Evolutionary conservation across 805 yeast genomes (phyloP).

Genomic region (Debaryomyces hansenii): DNA sequence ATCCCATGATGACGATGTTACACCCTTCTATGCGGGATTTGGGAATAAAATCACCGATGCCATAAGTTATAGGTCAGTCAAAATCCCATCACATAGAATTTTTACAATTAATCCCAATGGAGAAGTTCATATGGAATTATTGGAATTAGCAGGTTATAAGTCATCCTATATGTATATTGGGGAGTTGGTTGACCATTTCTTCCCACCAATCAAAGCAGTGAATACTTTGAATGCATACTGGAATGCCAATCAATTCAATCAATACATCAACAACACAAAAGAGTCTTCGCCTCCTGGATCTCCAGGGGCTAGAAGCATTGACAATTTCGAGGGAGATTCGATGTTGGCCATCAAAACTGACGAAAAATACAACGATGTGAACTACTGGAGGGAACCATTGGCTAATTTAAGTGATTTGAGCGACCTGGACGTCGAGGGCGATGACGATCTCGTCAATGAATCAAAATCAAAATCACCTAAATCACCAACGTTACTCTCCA

Average conservation of each 20-base stretch:
- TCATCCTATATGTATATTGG: constrained; percentile 86
- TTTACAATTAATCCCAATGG: constrained; percentile 96
- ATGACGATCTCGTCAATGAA: constrained; percentile 19
- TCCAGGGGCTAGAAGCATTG: constrained; percentile 21
- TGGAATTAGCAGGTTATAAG: constrained; percentile 90
- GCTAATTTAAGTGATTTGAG: constrained; percentile 55
- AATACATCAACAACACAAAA: constrained; percentile 22
- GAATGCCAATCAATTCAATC: constrained; percentile 36
- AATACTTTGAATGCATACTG: constrained; percentile 30
- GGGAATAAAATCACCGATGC: constrained; percentile 98
- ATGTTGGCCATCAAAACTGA: constrained; percentile 41
- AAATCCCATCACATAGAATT: constrained; percentile 89
- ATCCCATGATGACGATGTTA: constrained; percentile 44
- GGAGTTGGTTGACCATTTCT: constrained; percentile 94
- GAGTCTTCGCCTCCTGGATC: constrained; percentile 15
- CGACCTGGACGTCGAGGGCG: constrained; percentile 40
- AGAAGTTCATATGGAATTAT: constrained; percentile 94
- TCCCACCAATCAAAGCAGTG: constrained; percentile 67
- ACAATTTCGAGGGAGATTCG: constrained; percentile 30
- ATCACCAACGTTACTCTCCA: constrained; percentile 15
- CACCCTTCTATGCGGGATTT: constrained; percentile 96
- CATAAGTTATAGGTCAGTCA: constrained; percentile 87
- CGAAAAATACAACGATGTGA: constrained; percentile 79
- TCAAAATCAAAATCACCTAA: constrained; percentile 11
- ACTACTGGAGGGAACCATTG: constrained; percentile 88